These are phyloP conservation scores for Fragaria iinumae DNA, from an alignment of 306 rosid genomes.

Conservation along the genomic window DNA sequence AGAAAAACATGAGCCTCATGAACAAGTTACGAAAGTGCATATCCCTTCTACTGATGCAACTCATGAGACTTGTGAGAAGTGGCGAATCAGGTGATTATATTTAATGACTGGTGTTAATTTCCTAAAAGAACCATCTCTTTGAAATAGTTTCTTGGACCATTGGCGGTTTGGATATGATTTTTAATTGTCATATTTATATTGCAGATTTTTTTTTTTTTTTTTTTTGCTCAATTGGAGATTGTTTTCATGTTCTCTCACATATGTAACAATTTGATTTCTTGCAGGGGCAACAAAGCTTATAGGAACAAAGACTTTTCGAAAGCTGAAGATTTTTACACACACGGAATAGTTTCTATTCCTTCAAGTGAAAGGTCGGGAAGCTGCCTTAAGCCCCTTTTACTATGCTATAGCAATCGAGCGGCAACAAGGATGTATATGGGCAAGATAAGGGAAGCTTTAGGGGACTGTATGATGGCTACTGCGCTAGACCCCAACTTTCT, in stretches of 20 bases:
- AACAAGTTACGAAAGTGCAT: slow-evolving; percentile 36
- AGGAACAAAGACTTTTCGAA: slow-evolving; percentile 62
- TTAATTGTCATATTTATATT: slow-evolving; percentile 9
- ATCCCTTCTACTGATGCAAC: slow-evolving; percentile 32
- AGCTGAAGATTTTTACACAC: slow-evolving; percentile 84
- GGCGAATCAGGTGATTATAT: slow-evolving; percentile 69
- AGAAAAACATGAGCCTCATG: slow-evolving; percentile 38
- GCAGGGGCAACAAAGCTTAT: slow-evolving; percentile 84
- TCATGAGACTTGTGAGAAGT: slow-evolving; percentile 65
- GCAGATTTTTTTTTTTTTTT: neutral
- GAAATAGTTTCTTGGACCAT: slow-evolving; percentile 14
- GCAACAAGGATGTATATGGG: slow-evolving; percentile 73
- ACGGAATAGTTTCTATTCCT: slow-evolving; percentile 69
- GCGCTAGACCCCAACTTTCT: slow-evolving; percentile 70
- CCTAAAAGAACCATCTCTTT: neutral
- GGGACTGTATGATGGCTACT: slow-evolving; percentile 66
- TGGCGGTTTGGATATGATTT: slow-evolving; percentile 21
- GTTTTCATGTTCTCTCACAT: slow-evolving; percentile 18
- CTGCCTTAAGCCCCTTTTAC: slow-evolving; percentile 58
- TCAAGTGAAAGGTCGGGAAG: slow-evolving; percentile 58
- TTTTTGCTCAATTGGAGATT: neutral
- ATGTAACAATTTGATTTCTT: slow-evolving; percentile 26
- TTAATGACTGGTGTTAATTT: neutral
- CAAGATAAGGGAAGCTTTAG: slow-evolving; percentile 79
- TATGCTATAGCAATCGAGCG: slow-evolving; percentile 91